These are phyloP conservation scores for Leccinum aurantiacum DNA, from an alignment of 768 basidiomycete genomes.

Conservation along the genomic window DNA sequence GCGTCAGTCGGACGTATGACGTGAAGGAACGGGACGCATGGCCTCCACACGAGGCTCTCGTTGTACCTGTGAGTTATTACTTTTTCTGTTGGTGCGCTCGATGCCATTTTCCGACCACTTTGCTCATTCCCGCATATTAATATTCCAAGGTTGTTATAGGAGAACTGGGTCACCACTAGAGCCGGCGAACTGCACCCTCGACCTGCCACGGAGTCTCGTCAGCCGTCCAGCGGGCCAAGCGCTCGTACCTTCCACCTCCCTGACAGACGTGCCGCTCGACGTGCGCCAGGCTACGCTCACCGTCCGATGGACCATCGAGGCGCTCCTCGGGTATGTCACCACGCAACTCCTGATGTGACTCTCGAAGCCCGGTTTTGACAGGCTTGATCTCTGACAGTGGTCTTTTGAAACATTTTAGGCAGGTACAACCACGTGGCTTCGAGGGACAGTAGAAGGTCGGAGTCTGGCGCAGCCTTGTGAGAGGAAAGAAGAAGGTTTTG, in stretches of 20 bases:
- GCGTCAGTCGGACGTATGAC: slow-evolving; percentile 66
- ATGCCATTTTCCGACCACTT: neutral
- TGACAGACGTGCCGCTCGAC: slow-evolving; percentile 58
- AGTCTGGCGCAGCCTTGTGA: no score
- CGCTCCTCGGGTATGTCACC: slow-evolving; percentile 63
- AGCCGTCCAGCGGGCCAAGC: slow-evolving; percentile 60
- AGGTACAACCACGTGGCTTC: no score
- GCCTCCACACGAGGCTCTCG: slow-evolving; percentile 63
- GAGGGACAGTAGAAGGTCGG: no score
- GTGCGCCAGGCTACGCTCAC: slow-evolving; percentile 60
- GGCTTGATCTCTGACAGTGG: no score
- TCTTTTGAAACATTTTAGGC: no score
- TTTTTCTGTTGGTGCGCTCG: neutral
- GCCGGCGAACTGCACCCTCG: slow-evolving; percentile 73
- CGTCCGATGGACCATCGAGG: slow-evolving; percentile 64
- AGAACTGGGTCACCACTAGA: slow-evolving; percentile 85
- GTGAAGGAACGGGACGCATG: slow-evolving; percentile 67
- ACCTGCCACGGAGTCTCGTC: slow-evolving; percentile 67
- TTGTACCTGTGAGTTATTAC: slow-evolving; percentile 61
- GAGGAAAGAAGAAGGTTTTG: no score
- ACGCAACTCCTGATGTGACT: slow-evolving; percentile 82
- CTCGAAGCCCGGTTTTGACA: slow-evolving; percentile 66
- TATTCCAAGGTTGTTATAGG: slow-evolving; percentile 74
- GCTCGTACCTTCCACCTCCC: slow-evolving; percentile 60
- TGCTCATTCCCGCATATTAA: slow-evolving; percentile 37